Base-by-base conservation (phyloP, 805 yeast species). In the Candida boidinii region DNA sequence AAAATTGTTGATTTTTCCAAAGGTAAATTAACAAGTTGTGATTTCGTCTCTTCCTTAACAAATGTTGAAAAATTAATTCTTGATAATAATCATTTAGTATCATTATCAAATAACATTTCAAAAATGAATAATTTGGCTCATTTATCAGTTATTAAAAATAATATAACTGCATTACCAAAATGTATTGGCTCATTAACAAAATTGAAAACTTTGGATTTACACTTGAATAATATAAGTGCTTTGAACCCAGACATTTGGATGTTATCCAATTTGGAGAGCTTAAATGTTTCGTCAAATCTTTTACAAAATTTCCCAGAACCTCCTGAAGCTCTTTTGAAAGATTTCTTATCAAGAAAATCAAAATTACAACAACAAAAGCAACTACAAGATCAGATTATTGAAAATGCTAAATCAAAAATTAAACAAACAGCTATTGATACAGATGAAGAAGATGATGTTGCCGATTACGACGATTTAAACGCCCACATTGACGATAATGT, bases 41-140 rank as follows among this genome's bases (percentile, higher is more conserved):
- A 88, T 1, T 73, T 87, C 37, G 65, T 87, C 28, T 54, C 66
- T 7, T 69, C 66, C 41, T 63, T 87, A 26, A 73, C 82, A 0
- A 70, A 73, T 38, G 60, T 87, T 33, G 94, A 83, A 44, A 80
- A 74, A 38, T 58, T 92, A 41, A 76, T 75, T 19, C 57, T 92
- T 40, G 92, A 86, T 55, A 76, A 79, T 45, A 92, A 92, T 49
- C 92, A 83, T 49, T 64, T 92, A 43, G 82, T 82, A 7, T 66
- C 74, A 12, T 56, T 92, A 15, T 96, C 97, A 0, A 63, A 68
- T 1, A 79, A 77, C 31, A 68, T 92, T 17, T 74, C 79, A 2
- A 49, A 56, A 3, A 66, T 90, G 44, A 56, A 61, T 18, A 73
- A 67, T 37, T 62, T 92, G 46, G 69, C 73, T 2, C 73, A 73